Evolutionary conservation across 2,329 filamentous ascomycete species (phyloP).

Genomic region (Lachnellula willkommii): DNA sequence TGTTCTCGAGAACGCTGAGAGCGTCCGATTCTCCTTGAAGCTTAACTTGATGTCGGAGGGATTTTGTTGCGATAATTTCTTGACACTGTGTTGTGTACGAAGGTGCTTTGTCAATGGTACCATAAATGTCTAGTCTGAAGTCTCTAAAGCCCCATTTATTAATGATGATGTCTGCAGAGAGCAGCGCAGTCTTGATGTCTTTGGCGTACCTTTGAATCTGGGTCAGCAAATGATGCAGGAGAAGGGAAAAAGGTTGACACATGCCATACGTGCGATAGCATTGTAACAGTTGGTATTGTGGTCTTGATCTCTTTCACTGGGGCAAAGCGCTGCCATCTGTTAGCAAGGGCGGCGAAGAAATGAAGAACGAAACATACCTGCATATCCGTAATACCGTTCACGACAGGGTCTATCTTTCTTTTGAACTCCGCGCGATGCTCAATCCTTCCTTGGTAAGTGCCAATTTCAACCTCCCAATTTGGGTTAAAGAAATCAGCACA

Average conservation of each 20-base stretch:
- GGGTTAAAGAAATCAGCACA: conserved; percentile 59
- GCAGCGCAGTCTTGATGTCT: conserved; percentile 59
- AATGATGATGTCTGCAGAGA: conserved; percentile 60
- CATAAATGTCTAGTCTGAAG: conserved; percentile 58
- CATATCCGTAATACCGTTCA: conserved; percentile 60
- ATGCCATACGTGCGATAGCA: conserved; percentile 56
- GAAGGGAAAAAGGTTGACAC: background rate
- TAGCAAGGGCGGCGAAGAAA: background rate
- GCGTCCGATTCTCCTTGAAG: conserved; percentile 40
- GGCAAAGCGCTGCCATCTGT: conserved; percentile 41
- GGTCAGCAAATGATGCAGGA: background rate
- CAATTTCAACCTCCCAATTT: conserved; percentile 58
- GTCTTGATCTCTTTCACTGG: conserved; percentile 56
- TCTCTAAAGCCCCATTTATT: conserved; percentile 62
- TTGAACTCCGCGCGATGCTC: conserved; percentile 52
- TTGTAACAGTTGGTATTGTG: conserved; percentile 55
- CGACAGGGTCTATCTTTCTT: conserved; percentile 58
- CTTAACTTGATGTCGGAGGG: conserved; percentile 22
- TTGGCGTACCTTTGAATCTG: conserved; percentile 41
- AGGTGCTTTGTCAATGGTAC: conserved; percentile 57
- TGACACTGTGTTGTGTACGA: conserved; percentile 56
- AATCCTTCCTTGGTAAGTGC: conserved; percentile 50
- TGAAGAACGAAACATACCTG: background rate
- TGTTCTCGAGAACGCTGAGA: conserved; percentile 35
- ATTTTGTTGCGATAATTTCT: conserved; percentile 33